A percentile compares a stretch with the other conserved stretches of the same genome.
These are phyloP conservation scores for Verticillium alfalfae DNA, from an alignment of 2,329 filamentous ascomycete genomes.

Conservation along the genomic window DNA sequence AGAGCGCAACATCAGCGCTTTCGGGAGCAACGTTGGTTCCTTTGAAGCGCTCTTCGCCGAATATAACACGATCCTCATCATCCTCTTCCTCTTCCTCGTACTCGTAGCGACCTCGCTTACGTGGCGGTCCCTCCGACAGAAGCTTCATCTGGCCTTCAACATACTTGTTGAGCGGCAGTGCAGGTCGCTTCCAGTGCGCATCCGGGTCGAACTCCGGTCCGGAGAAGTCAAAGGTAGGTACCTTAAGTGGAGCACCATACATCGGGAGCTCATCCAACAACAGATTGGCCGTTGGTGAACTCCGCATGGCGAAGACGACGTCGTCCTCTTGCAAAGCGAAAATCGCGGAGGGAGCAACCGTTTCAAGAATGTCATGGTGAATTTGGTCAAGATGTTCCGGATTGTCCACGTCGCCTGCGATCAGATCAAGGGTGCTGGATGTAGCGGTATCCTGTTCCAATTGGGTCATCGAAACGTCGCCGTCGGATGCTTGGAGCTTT, in stretches of 20 bases:
- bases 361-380: slow-evolving; percentile 35
- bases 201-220: slow-evolving; percentile 60
- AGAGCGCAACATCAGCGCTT: slow-evolving; percentile 75
- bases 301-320: slow-evolving; percentile 71
- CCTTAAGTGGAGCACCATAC: slow-evolving; percentile 61
- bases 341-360: slow-evolving; percentile 67
- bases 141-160: slow-evolving; percentile 76
- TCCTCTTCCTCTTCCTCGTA: slow-evolving; percentile 70
- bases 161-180: slow-evolving; percentile 81
- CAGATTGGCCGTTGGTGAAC: slow-evolving; percentile 69
- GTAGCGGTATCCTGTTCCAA: slow-evolving; percentile 24
- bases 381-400: slow-evolving; percentile 36
- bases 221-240: slow-evolving; percentile 52
- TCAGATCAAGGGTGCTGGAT: slow-evolving; percentile 61
- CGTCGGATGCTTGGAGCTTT: slow-evolving; percentile 20
- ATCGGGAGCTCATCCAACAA: slow-evolving; percentile 77
- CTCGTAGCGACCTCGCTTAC: slow-evolving; percentile 76
- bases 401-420: slow-evolving; percentile 59
- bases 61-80: slow-evolving; percentile 34
- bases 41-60: slow-evolving; percentile 20
- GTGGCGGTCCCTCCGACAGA: slow-evolving; percentile 56
- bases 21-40: slow-evolving; percentile 54
- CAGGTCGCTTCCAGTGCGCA: slow-evolving; percentile 67
- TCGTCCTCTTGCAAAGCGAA: slow-evolving; percentile 80
- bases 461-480: slow-evolving; percentile 26